phyloP scores from a whole-genome alignment of 2,329 filamentous ascomycete genomes.

The Beauveria pseudobassiana region DNA sequence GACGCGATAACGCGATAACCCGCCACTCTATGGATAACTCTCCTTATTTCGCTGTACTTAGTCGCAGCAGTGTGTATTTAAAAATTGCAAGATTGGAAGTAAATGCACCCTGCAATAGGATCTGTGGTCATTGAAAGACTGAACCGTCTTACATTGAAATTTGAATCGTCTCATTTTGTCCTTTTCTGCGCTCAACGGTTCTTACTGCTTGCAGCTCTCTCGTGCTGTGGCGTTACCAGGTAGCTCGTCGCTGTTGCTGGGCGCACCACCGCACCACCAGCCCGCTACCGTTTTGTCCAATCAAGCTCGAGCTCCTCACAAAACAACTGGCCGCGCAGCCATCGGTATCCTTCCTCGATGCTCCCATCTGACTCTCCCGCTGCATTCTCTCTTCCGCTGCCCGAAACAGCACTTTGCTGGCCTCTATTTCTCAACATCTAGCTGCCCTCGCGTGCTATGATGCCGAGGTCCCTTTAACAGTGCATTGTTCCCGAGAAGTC shows the following conservation, averaged over 20 bases:
- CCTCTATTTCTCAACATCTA: background rate
- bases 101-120: too few species aligned
- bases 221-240: background rate
- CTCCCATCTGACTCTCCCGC: background rate
- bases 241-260: conserved; percentile 9
- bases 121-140: too few species aligned
- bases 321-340: conserved; percentile 5
- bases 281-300: background rate
- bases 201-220: background rate
- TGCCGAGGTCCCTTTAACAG: background rate
- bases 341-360: conserved; percentile 6
- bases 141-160: too few species aligned
- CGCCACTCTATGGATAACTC: too few species aligned
- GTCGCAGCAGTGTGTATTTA: too few species aligned
- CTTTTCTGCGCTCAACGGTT: too few species aligned
- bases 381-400: background rate
- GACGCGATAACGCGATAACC: too few species aligned
- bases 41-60: too few species aligned
- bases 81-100: too few species aligned
- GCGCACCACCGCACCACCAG: background rate
- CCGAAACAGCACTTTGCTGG: background rate
- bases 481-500: conserved; percentile 1
- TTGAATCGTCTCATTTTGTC: too few species aligned
- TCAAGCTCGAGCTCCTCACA: conserved; percentile 3
- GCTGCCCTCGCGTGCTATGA: background rate